Evolutionary conservation across 352 stramenopile genomes (phyloP), one percentile per base, ranked within the genome.

Genomic region (Blastocystis sp.): DNA sequence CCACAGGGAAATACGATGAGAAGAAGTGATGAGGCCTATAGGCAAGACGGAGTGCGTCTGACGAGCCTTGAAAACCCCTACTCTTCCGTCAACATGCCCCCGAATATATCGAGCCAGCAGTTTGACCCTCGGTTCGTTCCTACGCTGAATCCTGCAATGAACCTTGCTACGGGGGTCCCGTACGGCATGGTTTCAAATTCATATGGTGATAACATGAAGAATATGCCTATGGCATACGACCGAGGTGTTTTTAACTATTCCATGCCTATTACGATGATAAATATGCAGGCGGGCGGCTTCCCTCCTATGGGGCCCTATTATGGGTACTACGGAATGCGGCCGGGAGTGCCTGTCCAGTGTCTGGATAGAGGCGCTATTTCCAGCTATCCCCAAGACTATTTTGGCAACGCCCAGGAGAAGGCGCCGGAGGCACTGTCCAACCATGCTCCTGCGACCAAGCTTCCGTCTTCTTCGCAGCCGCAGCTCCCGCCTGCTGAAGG

Each of bases 161-260:
- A 61, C n/a, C 28, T 59, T 9, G 53, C 65, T 52, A 2, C 74
- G 10, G 10, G 45, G 28, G 52, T 84, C 11, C 28, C 74, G 45
- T 84, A 84, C 66, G 69, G 21, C 52, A 84, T 84, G 74, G 74
- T 84, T 66, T 45, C 74, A 67, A 84, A 84, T 67, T 34, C 61
- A n/a, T 84, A 69, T 52, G 74, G 45, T 19, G 74, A 84, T 84
- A 21, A 53, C 45, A 67, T 84, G 23, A 84, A 64, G 69, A 67
- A 19, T 2, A 84, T 84, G 53, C 52, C 28, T 14, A 84, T 69
- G n/a, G 53, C 74, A 14, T 84, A 70, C 34, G 74, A 84, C 21
- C 48, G 74, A n/a, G 56, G 56, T 40, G n/a, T 84, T 38, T 84
- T 59, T 52, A 21, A 28, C 60, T 84, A 84, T 53, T 11, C 21